Evolutionary conservation across 176 grass and related monocot genomes (phyloP).

Genomic region (Zea mays): DNA sequence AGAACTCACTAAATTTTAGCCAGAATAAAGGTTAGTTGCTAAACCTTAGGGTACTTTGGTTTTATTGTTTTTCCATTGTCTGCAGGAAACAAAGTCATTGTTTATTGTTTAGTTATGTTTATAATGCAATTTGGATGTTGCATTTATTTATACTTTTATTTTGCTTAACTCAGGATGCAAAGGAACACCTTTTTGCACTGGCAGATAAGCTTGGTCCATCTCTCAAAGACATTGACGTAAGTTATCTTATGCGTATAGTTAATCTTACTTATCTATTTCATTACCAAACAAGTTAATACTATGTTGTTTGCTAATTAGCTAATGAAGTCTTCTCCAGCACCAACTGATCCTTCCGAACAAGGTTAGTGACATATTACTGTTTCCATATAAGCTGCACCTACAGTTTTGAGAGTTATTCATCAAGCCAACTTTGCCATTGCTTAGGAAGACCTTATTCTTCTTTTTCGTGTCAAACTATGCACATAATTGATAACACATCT

Average conservation of each 20-base stretch:
- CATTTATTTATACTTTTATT: conserved; percentile 30
- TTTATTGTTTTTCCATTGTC: conserved; percentile 11
- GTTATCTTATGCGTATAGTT: conserved; percentile 37
- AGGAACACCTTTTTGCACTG: conserved; percentile 94
- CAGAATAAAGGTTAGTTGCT: conserved; percentile 34
- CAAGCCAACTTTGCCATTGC: conserved; percentile 7
- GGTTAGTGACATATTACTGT: conserved; percentile 49
- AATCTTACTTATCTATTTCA: background rate
- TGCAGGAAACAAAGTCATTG: conserved; percentile 5
- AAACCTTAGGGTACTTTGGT: background rate
- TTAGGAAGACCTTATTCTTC: conserved; percentile 30
- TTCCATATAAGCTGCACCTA: conserved; percentile 22
- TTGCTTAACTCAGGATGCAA: conserved; percentile 77
- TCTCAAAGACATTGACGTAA: conserved; percentile 89
- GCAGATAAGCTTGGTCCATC: conserved; percentile 92
- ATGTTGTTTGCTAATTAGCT: conserved; percentile 59
- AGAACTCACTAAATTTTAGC: background rate
- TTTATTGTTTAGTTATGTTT: background rate
- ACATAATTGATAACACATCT: conserved; percentile 26
- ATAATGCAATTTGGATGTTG: background rate
- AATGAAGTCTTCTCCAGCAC: conserved; percentile 74
- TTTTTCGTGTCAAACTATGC: conserved; percentile 5
- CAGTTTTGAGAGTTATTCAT: background rate
- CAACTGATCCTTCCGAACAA: conserved; percentile 87
- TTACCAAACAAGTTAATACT: conserved; percentile 38